Base-by-base conservation (phyloP, 306 rosid genomes). In the Rosa rugosa region DNA sequence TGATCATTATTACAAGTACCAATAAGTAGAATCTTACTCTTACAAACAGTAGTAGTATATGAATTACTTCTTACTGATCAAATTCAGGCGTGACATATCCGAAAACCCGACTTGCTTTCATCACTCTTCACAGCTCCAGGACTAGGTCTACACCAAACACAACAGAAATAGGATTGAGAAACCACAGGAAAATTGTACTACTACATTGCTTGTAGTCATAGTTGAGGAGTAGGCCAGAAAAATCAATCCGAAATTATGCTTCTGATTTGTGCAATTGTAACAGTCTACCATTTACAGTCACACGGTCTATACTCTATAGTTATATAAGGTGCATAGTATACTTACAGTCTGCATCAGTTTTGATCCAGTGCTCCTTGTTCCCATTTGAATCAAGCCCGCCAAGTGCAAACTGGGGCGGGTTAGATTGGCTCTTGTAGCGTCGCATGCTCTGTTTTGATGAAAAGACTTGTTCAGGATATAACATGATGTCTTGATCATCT, bases 291-390 rank as follows among this genome's bases (percentile, higher is more conserved):
- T 74, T 20, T 17, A 67, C 8, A 38, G 16, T 14, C 12, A 0
- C 10, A 66, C 38, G 46, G 13, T 8, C 13, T 34, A 66, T 17
- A 3, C 6, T 8, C 13, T 34, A 66, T 17, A 3, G 60, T 54
- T 47, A 18, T 12, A 68, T 34, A 31, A 42, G 12, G 75, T 53
- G 71, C 45, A 17, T 46, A 9, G 31, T 23, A 8, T 18, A 82
- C 97, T 93, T 90, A 93, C 98, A 93, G 78, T 93, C 98, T 3
- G 93, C 95, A 83, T 91, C 98, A 72, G 98, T 91, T 81, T 87
- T 91, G 88, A 93, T 90, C 98, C 98, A 93, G 76, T 89, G 98
- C 86, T 91, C 97, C 79, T 72, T 84, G 82, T 88, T 91, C 66
- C 81, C 93, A 67, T 77, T 88, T 42, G 91, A 85, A 76, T 90